phyloP scores from a whole-genome alignment of 371 early-diverging fungal species.

The Phascolomyces articulosus region DNA sequence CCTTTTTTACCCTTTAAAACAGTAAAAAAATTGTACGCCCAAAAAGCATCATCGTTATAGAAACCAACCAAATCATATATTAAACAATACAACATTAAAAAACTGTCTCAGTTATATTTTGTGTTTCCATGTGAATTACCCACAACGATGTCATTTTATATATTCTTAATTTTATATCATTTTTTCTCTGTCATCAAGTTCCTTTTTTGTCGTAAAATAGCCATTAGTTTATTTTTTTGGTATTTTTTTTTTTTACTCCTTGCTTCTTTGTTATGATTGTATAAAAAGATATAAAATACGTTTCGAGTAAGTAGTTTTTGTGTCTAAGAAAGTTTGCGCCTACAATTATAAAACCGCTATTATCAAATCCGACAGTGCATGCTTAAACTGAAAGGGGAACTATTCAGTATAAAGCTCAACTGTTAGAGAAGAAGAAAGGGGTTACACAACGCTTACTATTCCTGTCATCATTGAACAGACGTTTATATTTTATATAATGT shows the following conservation, averaged over 20 bases:
- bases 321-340: neutral
- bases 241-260: neutral
- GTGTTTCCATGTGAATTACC: conserved; percentile 32
- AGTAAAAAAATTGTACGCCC: neutral
- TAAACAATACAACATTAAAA: too few relatives aligned
- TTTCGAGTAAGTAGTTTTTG: neutral
- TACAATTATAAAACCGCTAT: neutral
- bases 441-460: neutral
- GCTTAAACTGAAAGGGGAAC: neutral
- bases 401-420: too few relatives aligned
- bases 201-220: neutral
- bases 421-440: too few relatives aligned
- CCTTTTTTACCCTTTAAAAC: neutral
- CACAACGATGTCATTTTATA: conserved; percentile 13
- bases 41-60: too few relatives aligned
- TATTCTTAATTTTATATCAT: neutral
- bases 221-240: neutral
- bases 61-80: too few relatives aligned
- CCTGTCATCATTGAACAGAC: too few relatives aligned
- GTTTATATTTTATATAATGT: too few relatives aligned
- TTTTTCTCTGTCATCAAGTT: conserved; percentile 7
- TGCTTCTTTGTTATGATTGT: neutral
- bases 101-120: conserved; percentile 1
- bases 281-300: too few relatives aligned
- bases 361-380: conserved; percentile 4